These are phyloP conservation scores for Insectozyma bohioensis DNA, from an alignment of 1,139 yeast species.

Conservation along the genomic window DNA sequence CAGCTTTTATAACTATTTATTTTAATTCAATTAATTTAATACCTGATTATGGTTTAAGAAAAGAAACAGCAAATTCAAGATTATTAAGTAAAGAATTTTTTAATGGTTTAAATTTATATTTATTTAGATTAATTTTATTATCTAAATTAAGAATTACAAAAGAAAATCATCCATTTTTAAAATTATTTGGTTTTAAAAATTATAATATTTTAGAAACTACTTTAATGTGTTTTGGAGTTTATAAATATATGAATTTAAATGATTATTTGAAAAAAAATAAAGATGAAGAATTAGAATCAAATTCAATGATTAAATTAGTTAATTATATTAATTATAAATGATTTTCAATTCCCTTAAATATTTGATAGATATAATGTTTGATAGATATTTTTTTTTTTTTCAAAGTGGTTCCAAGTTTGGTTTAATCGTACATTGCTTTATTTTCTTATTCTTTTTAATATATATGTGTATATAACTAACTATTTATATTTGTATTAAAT, in stretches of 20 bases:
- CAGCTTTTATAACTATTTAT: slow-evolving; percentile 32
- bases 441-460: too few species aligned
- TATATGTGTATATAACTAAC: too few species aligned
- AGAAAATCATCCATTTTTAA: slow-evolving; percentile 39
- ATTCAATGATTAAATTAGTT: slow-evolving; percentile 20
- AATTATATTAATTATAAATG: slow-evolving; percentile 18
- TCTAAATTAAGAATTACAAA: slow-evolving; percentile 46
- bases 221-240: slow-evolving; percentile 40
- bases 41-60: slow-evolving; percentile 23
- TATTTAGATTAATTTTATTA: slow-evolving; percentile 34
- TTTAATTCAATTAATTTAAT: slow-evolving; percentile 26
- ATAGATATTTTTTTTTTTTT: too few species aligned
- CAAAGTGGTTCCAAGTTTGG: too few species aligned
- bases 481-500: too few species aligned
- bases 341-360: too few species aligned
- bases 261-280: slow-evolving; percentile 25
- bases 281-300: slow-evolving; percentile 15
- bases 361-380: too few species aligned
- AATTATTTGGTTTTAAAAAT: slow-evolving; percentile 20
- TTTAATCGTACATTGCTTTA: too few species aligned
- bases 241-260: slow-evolving; percentile 39
- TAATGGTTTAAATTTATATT: slow-evolving; percentile 33
- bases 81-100: slow-evolving; percentile 28
- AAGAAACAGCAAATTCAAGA: slow-evolving; percentile 19
- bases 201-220: slow-evolving; percentile 40